Conservation (phyloP, 495 filamentous ascomycete species). For the Penicillium canariense region DNA sequence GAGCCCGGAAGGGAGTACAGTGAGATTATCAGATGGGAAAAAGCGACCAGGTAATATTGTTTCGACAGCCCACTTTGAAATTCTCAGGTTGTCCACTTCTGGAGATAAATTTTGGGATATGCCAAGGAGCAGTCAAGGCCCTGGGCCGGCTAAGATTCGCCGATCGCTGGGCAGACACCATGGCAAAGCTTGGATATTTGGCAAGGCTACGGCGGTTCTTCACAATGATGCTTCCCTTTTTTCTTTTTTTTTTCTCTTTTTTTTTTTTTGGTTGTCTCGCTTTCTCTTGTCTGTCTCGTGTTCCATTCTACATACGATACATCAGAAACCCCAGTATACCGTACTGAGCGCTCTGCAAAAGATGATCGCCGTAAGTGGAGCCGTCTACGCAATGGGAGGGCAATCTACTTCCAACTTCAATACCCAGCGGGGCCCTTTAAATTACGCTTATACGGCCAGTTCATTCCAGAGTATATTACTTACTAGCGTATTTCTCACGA, state of each 20-base stretch:
- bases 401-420: background rate
- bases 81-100: background rate
- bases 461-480: too few species aligned
- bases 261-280: background rate
- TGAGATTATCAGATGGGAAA: background rate
- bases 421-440: background rate
- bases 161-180: background rate
- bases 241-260: background rate
- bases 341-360: too few species aligned
- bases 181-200: too few species aligned
- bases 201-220: too few species aligned
- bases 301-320: too few species aligned
- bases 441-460: background rate
- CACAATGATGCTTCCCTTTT: too few species aligned
- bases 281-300: too few species aligned
- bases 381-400: background rate
- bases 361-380: too few species aligned
- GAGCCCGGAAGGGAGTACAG: background rate
- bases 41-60: too few species aligned
- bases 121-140: background rate
- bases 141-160: background rate
- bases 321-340: too few species aligned
- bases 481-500: too few species aligned
- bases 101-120: background rate
- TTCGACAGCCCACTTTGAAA: too few species aligned